Evolutionary conservation across 2,329 filamentous ascomycete species (phyloP).

Genomic region (Sclerotinia glacialis): DNA sequence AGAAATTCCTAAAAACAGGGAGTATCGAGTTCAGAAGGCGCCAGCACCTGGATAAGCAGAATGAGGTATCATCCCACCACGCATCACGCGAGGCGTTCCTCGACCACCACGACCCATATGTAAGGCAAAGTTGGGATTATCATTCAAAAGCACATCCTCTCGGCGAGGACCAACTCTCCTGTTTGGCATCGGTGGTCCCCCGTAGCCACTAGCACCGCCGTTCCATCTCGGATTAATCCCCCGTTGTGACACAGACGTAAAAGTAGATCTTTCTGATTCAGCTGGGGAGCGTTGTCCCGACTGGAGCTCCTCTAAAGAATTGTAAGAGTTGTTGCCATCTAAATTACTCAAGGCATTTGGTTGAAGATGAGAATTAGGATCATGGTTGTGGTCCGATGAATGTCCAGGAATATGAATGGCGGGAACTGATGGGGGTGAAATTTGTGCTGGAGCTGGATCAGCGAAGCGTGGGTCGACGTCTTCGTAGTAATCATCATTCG

Average conservation of each 20-base stretch:
- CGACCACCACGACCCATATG: constrained; percentile 44
- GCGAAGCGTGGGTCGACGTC: constrained; percentile 89
- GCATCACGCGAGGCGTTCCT: constrained; percentile 27
- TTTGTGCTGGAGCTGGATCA: constrained; percentile 39
- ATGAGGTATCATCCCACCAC: constrained; percentile 47
- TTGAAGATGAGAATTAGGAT: constrained; percentile 33
- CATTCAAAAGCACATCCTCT: constrained; percentile 71
- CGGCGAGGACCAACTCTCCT: constrained; percentile 44
- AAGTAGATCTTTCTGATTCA: constrained; percentile 76
- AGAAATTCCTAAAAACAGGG: constrained; percentile 22
- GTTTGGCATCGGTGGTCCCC: constrained; percentile 39
- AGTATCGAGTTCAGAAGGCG: constrained; percentile 26
- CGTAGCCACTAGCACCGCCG: constrained; percentile 35
- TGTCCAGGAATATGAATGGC: constrained; percentile 36
- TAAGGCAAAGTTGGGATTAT: constrained; percentile 83
- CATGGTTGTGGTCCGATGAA: constrained; percentile 26
- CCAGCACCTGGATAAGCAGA: constrained; percentile 50
- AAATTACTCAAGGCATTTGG: constrained; percentile 31
- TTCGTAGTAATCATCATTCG: constrained; percentile 70
- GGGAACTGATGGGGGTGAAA: constrained; percentile 32
- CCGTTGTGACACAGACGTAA: constrained; percentile 86
- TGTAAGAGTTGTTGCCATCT: constrained; percentile 48
- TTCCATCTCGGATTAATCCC: constrained; percentile 88
- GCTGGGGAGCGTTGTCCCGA: constrained; percentile 66
- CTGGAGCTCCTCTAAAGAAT: constrained; percentile 62